Evolutionary conservation across 2,329 filamentous ascomycete genomes (phyloP), one percentile per base, ranked within the genome.

Genomic region (Alternaria novae-zelandiae): DNA sequence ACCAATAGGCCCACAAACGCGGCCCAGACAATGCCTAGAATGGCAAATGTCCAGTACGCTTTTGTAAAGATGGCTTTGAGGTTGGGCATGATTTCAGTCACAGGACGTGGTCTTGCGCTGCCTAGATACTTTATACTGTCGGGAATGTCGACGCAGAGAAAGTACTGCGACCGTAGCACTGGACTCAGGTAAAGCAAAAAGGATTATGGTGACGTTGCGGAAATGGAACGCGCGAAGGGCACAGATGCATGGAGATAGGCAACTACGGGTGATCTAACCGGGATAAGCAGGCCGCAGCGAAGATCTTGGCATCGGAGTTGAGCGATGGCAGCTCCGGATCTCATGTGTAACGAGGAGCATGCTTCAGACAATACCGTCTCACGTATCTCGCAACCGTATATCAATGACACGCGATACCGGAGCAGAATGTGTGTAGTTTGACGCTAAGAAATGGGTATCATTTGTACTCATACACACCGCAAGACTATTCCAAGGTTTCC

Each of bases 1-100:
- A 90, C 86, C 62, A 92, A 82, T 10, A 91, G 81, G 3, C 85
- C 81, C n/a, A 97, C 80, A 66, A 91, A 89, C 26, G 86, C 74
- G 17, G 88, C 81, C 80, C 96, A 97, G 25, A 91, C 71, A 43
- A 86, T 86, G 8, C 92, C 83, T 13, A 88, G 84, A 15, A 85
- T 84, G 7, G 78, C 75, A 17, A 82, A 72, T 8, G 73, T 61
- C 76, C 78, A 80, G 59, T 80, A 82, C 43, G 74, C 77, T 55
- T 78, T 81, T 41, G 70, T 70, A 44, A 80, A 65, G 41, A 77
- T 69, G 7, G 74, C 68, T 44, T 45, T 72, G 61, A 10, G 78
- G 67, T 15, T 66, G 30, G 68, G 57, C 78, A 80, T 80, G 12
- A 51, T 66, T 23, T 10, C 15, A 25, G 13, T 26, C n/a, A 12